phyloP scores from a whole-genome alignment of 129 eudicot genomes.

The Deinandra increscens region DNA sequence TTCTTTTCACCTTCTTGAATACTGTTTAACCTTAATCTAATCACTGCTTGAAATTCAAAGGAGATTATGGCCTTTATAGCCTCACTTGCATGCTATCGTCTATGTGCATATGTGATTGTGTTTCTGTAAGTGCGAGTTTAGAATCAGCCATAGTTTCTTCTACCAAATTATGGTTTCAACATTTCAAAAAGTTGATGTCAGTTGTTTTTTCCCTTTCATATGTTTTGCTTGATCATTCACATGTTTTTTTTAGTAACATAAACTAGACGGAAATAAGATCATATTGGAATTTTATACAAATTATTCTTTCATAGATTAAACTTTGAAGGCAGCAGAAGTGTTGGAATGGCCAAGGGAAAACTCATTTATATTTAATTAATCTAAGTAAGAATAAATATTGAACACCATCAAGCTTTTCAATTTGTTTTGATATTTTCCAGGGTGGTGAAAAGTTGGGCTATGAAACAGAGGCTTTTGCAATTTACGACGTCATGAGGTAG shows the following conservation, averaged over 20 bases:
- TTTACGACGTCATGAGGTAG: slow-evolving; percentile 81
- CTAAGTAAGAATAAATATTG: neutral
- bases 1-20: neutral
- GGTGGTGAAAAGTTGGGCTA: slow-evolving; percentile 76
- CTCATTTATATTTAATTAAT: neutral
- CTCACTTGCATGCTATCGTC: neutral
- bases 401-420: neutral
- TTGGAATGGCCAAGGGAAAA: neutral
- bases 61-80: neutral
- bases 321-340: neutral
- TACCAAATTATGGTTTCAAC: neutral
- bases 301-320: neutral
- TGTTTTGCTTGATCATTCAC: neutral
- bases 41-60: neutral
- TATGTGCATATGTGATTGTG: neutral
- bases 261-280: neutral
- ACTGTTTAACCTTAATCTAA: neutral
- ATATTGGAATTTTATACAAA: neutral
- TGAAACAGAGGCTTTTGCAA: slow-evolving; percentile 88
- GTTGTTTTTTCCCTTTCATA: neutral
- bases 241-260: neutral
- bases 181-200: neutral
- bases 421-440: slow-evolving; percentile 38
- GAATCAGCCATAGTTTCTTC: neutral
- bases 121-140: neutral